phyloP scores from a whole-genome alignment of 2,329 filamentous ascomycete genomes.

The Boeremia exigua region DNA sequence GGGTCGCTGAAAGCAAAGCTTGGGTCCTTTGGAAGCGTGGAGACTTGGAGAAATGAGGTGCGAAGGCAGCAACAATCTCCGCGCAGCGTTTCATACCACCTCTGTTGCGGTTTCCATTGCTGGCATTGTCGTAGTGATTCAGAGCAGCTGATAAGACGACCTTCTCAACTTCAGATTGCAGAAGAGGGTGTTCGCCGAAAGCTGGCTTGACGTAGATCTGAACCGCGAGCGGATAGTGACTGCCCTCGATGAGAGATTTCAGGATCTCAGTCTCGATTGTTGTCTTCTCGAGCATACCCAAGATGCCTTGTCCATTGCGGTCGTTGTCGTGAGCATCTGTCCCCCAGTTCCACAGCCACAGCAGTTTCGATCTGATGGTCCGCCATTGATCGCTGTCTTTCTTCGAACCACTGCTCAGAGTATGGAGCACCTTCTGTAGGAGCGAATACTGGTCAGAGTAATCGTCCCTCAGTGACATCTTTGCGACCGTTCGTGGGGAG shows the following conservation, averaged over 20 bases:
- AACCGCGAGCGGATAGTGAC: slow-evolving; percentile 67
- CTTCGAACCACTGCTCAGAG: slow-evolving; percentile 59
- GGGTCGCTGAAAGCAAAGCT: slow-evolving; percentile 73
- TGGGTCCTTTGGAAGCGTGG: slow-evolving; percentile 63
- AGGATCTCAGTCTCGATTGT: slow-evolving; percentile 75
- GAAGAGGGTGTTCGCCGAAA: slow-evolving; percentile 57
- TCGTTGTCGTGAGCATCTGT: slow-evolving; percentile 52
- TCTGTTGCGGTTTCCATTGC: slow-evolving; percentile 77
- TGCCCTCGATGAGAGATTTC: slow-evolving; percentile 68
- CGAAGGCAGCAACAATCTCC: slow-evolving; percentile 65
- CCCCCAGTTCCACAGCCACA: slow-evolving; percentile 79
- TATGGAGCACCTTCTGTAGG: slow-evolving; percentile 64
- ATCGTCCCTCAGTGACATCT: slow-evolving; percentile 69
- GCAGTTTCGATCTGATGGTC: slow-evolving; percentile 65
- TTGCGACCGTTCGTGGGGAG: slow-evolving; percentile 55
- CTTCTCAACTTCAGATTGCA: slow-evolving; percentile 60
- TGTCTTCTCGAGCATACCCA: slow-evolving; percentile 64
- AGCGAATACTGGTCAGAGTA: slow-evolving; percentile 68
- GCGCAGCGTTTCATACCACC: slow-evolving; percentile 79
- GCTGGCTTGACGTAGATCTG: slow-evolving; percentile 65
- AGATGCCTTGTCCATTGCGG: slow-evolving; percentile 55
- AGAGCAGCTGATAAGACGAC: slow-evolving; percentile 69
- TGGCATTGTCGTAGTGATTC: slow-evolving; percentile 79
- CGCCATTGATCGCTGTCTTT: slow-evolving; percentile 62
- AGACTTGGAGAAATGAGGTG: slow-evolving; percentile 61